Percentiles rank a stretch among this genome's conserved stretches.
Conservation (phyloP, 345 rosid species). For the Eucalyptus cloeziana region DNA sequence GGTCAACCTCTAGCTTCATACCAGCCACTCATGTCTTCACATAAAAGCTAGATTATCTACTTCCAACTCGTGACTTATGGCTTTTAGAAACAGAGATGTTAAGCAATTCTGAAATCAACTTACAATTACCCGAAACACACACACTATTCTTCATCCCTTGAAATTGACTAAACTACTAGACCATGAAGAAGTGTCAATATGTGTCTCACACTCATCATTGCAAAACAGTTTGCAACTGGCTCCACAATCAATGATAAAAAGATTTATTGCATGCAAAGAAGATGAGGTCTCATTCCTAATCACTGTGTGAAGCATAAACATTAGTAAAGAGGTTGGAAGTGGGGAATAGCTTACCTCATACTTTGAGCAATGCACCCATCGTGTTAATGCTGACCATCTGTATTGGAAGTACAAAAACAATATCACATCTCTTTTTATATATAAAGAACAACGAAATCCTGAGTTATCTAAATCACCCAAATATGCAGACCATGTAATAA, state of each 20-base stretch:
- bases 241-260: background rate
- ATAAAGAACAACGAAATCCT: background rate
- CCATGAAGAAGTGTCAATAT: background rate
- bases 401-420: background rate
- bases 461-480: background rate
- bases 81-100: background rate
- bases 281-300: background rate
- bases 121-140: background rate
- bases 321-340: background rate
- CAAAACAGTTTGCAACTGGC: background rate
- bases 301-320: background rate
- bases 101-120: background rate
- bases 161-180: background rate
- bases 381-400: conserved; percentile 50
- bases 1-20: background rate
- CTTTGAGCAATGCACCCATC: conserved; percentile 63
- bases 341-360: conserved; percentile 35
- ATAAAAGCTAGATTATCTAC: background rate
- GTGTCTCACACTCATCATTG: background rate
- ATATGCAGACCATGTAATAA: background rate
- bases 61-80: background rate
- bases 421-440: background rate
- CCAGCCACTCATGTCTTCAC: background rate
- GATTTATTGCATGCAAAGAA: background rate
- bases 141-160: background rate